phyloP scores from a whole-genome alignment of 75 land plant species.

The Picea sitchensis region DNA sequence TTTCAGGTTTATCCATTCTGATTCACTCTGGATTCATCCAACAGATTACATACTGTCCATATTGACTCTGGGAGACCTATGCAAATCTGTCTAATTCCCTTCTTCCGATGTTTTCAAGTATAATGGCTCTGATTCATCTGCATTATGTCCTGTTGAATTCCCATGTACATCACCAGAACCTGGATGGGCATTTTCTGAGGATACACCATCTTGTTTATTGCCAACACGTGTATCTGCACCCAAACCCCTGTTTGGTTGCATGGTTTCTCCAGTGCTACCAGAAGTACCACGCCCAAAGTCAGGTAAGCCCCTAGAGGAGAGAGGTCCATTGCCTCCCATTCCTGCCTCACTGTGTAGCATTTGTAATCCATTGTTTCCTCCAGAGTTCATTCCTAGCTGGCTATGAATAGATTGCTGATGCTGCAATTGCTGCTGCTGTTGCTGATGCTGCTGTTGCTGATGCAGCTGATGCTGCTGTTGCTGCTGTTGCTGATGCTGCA shows the following conservation, averaged over 20 bases:
- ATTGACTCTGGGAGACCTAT: background rate
- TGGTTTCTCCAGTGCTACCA: constrained; percentile 10
- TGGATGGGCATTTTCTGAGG: background rate
- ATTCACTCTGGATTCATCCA: background rate
- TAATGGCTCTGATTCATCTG: constrained; percentile 8
- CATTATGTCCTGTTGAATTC: constrained; percentile 9
- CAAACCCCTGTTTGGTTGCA: constrained; percentile 26
- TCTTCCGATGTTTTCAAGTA: constrained; percentile 8
- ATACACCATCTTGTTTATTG: constrained; percentile 10
- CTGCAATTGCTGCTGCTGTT: constrained; percentile 21
- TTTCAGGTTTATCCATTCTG: background rate
- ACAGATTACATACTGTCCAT: background rate
- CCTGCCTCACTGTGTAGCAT: constrained; percentile 10
- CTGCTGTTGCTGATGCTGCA: background rate
- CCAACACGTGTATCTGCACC: constrained; percentile 8
- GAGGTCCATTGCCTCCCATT: constrained; percentile 14
- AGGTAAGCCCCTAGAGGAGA: constrained; percentile 19
- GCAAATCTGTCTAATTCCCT: background rate
- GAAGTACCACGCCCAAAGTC: constrained; percentile 17
- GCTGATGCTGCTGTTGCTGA: constrained; percentile 11
- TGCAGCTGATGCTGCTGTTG: background rate
- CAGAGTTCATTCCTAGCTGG: constrained; percentile 20
- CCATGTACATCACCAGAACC: constrained; percentile 14
- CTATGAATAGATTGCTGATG: constrained; percentile 20
- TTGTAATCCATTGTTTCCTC: constrained; percentile 24